These are phyloP conservation scores for Exophiala xenobiotica DNA, from an alignment of 2,329 filamentous ascomycete genomes.

Conservation along the genomic window DNA sequence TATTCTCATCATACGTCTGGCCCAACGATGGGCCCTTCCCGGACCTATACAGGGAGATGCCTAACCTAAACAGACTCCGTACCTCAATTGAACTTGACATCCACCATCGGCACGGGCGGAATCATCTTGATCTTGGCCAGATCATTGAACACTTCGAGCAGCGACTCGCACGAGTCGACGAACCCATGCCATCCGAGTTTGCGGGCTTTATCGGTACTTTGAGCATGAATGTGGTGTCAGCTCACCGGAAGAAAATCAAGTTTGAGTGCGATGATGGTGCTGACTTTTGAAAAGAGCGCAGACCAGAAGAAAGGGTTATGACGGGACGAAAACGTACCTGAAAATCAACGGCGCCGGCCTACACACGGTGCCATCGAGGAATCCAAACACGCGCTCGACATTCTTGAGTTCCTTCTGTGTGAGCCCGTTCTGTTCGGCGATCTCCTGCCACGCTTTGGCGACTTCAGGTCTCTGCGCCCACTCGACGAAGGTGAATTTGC, in stretches of 20 bases:
- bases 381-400: conserved; percentile 47
- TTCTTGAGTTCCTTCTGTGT: conserved; percentile 44
- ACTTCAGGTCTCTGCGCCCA: conserved; percentile 50
- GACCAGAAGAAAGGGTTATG: too few relatives aligned
- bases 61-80: background rate
- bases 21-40: too few relatives aligned
- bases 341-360: conserved; percentile 34
- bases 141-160: conserved; percentile 30
- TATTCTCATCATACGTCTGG: too few relatives aligned
- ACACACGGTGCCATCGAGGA: conserved; percentile 45
- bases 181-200: conserved; percentile 38
- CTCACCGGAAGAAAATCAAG: too few relatives aligned
- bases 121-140: conserved; percentile 28
- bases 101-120: conserved; percentile 25
- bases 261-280: too few relatives aligned
- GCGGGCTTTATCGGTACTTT: conserved; percentile 35
- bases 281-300: too few relatives aligned
- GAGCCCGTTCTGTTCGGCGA: conserved; percentile 44
- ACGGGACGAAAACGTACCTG: conserved; percentile 31
- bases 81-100: conserved; percentile 23
- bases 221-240: background rate
- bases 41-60: background rate
- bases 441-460: conserved; percentile 46
- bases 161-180: conserved; percentile 35
- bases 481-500: conserved; percentile 44